phyloP scores from a whole-genome alignment of 306 rosid species.

The Cyamopsis tetragonoloba region DNA sequence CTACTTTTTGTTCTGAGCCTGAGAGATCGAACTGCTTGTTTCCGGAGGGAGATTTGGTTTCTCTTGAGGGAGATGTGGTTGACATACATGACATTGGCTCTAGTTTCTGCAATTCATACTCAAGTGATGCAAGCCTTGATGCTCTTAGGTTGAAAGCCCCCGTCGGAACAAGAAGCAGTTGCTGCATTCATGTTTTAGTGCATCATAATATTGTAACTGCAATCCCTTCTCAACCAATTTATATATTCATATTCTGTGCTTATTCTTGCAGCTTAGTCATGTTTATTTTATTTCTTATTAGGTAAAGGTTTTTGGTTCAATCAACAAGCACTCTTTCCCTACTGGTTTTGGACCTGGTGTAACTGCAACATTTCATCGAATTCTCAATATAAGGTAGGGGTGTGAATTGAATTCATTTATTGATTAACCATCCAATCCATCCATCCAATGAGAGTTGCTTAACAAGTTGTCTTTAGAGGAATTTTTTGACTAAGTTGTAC shows the following conservation, averaged over 20 bases:
- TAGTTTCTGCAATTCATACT: conserved; percentile 35
- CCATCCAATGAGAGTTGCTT: too few relatives aligned
- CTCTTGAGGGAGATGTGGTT: conserved; percentile 58
- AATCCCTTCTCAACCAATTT: background rate
- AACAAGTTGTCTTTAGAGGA: too few relatives aligned
- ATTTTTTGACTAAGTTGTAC: too few relatives aligned
- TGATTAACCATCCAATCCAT: too few relatives aligned
- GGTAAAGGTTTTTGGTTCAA: conserved; percentile 63
- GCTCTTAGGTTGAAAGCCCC: conserved; percentile 39
- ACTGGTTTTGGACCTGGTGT: conserved; percentile 82
- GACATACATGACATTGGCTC: conserved; percentile 42
- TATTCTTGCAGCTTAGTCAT: background rate
- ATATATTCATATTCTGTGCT: conserved; percentile 18
- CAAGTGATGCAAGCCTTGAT: conserved; percentile 34
- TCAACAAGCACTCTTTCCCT: conserved; percentile 46
- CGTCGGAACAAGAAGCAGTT: conserved; percentile 35
- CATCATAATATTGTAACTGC: conserved; percentile 51
- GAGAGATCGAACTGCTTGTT: conserved; percentile 40
- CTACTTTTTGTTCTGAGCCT: conserved; percentile 22
- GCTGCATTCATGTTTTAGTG: conserved; percentile 70
- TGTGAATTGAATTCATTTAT: too few relatives aligned
- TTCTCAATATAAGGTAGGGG: conserved; percentile 75
- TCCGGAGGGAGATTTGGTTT: conserved; percentile 69
- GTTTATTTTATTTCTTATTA: conserved; percentile 33
- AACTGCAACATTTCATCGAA: conserved; percentile 69